A percentile compares a stretch with the other conserved stretches of the same genome.
These are phyloP conservation scores for Colletotrichum phormii DNA, from an alignment of 2,329 filamentous ascomycete species.

Conservation along the genomic window DNA sequence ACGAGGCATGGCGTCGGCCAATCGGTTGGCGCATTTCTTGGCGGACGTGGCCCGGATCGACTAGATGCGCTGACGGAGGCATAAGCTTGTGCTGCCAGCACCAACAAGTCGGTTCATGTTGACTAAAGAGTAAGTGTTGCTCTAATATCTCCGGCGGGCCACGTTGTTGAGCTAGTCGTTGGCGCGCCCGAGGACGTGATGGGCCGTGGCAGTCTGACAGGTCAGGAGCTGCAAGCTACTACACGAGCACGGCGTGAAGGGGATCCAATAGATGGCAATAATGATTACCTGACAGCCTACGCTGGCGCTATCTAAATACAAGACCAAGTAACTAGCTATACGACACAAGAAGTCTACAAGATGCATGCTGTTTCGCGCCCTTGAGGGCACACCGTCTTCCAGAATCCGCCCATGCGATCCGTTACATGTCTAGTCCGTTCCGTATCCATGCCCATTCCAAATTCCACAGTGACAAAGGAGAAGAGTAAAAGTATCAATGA, in stretches of 20 bases:
- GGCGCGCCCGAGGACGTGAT: background rate
- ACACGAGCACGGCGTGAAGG: background rate
- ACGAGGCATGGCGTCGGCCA: background rate
- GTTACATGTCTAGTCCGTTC: constrained; percentile 28
- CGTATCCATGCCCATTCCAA: constrained; percentile 4
- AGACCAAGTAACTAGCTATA: constrained; percentile 12
- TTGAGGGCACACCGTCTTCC: constrained; percentile 24
- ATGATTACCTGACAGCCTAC: background rate
- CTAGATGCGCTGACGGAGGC: background rate
- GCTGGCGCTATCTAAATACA: constrained; percentile 16
- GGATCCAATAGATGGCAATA: background rate
- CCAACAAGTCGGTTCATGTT: background rate
- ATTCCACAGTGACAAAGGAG: constrained; percentile 14
- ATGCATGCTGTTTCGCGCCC: constrained; percentile 29
- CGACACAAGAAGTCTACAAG: constrained; percentile 29
- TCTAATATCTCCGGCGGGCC: background rate
- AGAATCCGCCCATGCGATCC: constrained; percentile 29
- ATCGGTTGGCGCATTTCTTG: background rate
- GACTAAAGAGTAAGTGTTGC: background rate
- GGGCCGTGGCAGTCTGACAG: background rate
- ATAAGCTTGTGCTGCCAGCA: background rate
- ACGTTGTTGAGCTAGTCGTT: background rate
- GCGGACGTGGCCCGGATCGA: background rate
- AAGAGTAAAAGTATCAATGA: constrained; percentile 2
- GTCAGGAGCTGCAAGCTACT: too few species aligned